Evolutionary conservation across 768 basidiomycete genomes (phyloP), one percentile per base, ranked within the genome.

Genomic region (Calocybe cyanea): DNA sequence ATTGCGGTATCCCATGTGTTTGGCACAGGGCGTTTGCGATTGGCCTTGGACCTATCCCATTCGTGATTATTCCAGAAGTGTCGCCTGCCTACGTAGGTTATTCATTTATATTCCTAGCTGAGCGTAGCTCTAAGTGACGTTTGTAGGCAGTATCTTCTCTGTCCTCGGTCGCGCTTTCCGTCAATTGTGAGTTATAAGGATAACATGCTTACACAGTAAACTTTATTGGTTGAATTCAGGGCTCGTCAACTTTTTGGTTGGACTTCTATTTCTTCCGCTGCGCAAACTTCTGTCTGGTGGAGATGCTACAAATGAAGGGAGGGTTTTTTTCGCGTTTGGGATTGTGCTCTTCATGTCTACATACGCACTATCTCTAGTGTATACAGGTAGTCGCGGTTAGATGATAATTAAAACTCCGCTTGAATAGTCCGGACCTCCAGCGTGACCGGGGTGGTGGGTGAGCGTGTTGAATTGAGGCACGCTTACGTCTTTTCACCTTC

Each of bases 21-120:
- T 47, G 30, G 39, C 38, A 8, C 47, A 89, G 88, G 65, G 87
- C 89, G 0, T 97, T 94, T 63, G 89, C 93, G 1, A 66, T 87
- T 25, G 95, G 94, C 2, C 73, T 97, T 14, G 95, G 95, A 1
- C 93, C 95, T 1, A 69, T 97, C 25, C 94, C 95, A 0, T 98
- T 93, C 59, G 81, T 98, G 31, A 83, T 97, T 63, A 83, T 95
- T 24, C 83, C 92, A 13, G 93, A 97, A 59, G 81, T 96, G 17
- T 85, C 92, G 2, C 92, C 92, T 1, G 63, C 76, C 40, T 76
- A 86, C 56, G 91, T 86, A 62, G 50, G 87, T 28, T 71, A 32
- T 33, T 39, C 33, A 42, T 3, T 17, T 43, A 24, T 15, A 45
- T 49, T 21, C 48, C 20, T 36, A 18, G 23, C 21, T n/a, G 25